phyloP scores from a whole-genome alignment of 192 early-diverging fungal species.

The Ambispora gerdemannii region DNA sequence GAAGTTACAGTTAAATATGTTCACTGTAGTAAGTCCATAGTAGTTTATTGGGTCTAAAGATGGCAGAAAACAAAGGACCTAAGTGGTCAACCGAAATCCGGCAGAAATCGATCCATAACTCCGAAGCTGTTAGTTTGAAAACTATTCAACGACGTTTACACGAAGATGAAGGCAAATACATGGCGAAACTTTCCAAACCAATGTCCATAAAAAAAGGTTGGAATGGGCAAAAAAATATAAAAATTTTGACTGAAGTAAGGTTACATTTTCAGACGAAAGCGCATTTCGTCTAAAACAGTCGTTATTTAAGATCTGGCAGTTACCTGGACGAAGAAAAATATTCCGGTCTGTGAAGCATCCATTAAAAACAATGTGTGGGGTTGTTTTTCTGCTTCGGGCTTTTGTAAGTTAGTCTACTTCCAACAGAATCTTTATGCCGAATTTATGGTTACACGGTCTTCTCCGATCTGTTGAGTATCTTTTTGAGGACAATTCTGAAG shows the following conservation, averaged over 20 bases:
- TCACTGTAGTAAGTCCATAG: background rate
- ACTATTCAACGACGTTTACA: slow-evolving; percentile 6
- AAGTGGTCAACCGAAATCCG: slow-evolving; percentile 12
- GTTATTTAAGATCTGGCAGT: background rate
- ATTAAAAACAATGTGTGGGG: slow-evolving; percentile 4
- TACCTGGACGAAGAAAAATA: too few species aligned
- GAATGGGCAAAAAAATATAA: background rate
- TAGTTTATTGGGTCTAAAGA: background rate
- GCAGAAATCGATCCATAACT: background rate
- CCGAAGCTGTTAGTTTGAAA: background rate
- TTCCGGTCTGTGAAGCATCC: slow-evolving; percentile 10
- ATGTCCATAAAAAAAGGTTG: background rate
- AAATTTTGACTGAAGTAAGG: slow-evolving; percentile 3
- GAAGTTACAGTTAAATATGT: too few species aligned
- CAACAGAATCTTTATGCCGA: slow-evolving; percentile 4
- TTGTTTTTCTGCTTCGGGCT: background rate
- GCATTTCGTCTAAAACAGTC: slow-evolving; percentile 5
- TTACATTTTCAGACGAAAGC: slow-evolving; percentile 5
- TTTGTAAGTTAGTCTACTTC: background rate
- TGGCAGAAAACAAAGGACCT: slow-evolving; percentile 3
- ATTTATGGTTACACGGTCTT: slow-evolving; percentile 13
- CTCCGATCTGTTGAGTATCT: too few species aligned
- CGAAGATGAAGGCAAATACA: background rate
- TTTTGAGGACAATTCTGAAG: background rate
- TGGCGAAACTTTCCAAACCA: background rate